Conservation (phyloP, 345 rosid genomes). For the Reutealis trisperma region DNA sequence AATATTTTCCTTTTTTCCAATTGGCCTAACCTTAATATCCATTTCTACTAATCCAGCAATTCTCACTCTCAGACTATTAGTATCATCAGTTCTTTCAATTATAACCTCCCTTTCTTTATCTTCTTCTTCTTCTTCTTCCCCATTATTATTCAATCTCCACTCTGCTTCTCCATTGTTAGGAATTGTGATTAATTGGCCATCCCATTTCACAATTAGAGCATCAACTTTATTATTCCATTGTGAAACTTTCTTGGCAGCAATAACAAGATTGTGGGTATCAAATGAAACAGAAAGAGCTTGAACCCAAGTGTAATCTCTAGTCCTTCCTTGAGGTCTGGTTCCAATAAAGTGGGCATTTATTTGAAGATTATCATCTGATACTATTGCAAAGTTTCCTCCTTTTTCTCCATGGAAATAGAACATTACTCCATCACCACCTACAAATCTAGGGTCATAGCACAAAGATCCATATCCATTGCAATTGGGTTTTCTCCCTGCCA, state of each 20-base stretch:
- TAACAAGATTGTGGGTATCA: slow-evolving; percentile 51
- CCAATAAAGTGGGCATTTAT: slow-evolving; percentile 74
- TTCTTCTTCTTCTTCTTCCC: not conserved
- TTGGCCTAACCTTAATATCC: slow-evolving; percentile 56
- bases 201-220: slow-evolving; percentile 47
- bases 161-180: slow-evolving; percentile 45
- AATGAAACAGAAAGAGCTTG: slow-evolving; percentile 64
- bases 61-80: not conserved
- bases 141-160: slow-evolving; percentile 31
- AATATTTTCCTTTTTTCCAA: slow-evolving; percentile 61
- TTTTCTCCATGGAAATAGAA: slow-evolving; percentile 75
- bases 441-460: slow-evolving; percentile 78
- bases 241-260: slow-evolving; percentile 52
- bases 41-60: slow-evolving; percentile 47
- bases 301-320: slow-evolving; percentile 74
- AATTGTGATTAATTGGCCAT: slow-evolving; percentile 40
- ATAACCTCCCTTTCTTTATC: slow-evolving; percentile 28
- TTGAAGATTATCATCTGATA: slow-evolving; percentile 63
- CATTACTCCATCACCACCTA: slow-evolving; percentile 81
- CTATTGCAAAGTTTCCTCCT: slow-evolving; percentile 66
- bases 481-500: slow-evolving; percentile 22
- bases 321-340: slow-evolving; percentile 53
- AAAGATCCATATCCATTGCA: slow-evolving; percentile 62
- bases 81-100: slow-evolving; percentile 18
- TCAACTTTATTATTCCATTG: slow-evolving; percentile 54